phyloP scores from a whole-genome alignment of 2,329 filamentous ascomycete genomes.

The Penicillium sp. region DNA sequence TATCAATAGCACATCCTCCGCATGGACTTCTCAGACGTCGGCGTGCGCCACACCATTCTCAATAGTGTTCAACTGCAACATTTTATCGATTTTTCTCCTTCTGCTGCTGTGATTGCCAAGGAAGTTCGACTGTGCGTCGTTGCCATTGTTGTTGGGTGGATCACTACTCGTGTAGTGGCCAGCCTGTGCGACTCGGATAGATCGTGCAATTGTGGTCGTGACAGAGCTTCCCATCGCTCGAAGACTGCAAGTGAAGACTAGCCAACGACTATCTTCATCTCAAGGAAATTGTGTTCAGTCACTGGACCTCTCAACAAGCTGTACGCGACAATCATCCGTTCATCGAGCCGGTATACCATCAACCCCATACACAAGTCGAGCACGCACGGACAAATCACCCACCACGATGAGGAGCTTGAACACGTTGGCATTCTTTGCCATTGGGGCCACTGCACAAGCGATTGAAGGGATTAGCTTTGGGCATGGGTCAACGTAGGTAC shows the following conservation, averaged over 20 bases:
- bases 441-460: constrained; percentile 56
- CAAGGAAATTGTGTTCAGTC: neutral
- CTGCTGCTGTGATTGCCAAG: constrained; percentile 44
- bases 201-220: constrained; percentile 11
- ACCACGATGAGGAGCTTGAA: constrained; percentile 38
- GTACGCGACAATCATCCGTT: constrained; percentile 3
- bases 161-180: constrained; percentile 34
- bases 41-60: constrained; percentile 42
- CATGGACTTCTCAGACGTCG: constrained; percentile 39
- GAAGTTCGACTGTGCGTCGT: constrained; percentile 49
- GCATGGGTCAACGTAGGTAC: constrained; percentile 54
- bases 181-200: constrained; percentile 23
- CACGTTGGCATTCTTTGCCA: constrained; percentile 42
- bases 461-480: constrained; percentile 75
- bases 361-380: constrained; percentile 10
- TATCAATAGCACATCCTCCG: constrained; percentile 19
- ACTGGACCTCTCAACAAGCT: constrained; percentile 2
- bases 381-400: neutral
- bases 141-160: constrained; percentile 45
- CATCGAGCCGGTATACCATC: neutral
- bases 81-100: constrained; percentile 47
- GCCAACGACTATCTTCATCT: constrained; percentile 1
- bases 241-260: constrained; percentile 3
- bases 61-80: constrained; percentile 45
- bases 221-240: constrained; percentile 4